These are phyloP conservation scores for Nectriaceae sp. DNA, from an alignment of 2,329 filamentous ascomycete genomes.

Conservation along the genomic window DNA sequence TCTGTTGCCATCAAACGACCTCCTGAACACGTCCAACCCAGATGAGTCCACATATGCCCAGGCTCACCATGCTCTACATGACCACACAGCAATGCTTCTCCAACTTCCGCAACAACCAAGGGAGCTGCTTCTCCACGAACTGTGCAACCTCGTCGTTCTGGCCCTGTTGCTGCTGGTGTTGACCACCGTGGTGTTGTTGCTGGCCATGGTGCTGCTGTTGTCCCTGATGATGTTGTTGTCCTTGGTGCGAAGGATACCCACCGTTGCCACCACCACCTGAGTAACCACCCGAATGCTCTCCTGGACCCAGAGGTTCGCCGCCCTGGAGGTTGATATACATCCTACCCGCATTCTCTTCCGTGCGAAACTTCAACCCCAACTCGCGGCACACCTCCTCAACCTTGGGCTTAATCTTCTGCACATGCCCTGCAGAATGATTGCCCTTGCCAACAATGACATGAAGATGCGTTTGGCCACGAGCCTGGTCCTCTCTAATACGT, in stretches of 20 bases:
- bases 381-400: constrained; percentile 86
- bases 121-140: constrained; percentile 61
- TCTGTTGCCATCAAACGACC: no score
- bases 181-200: constrained; percentile 35
- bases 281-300: constrained; percentile 39
- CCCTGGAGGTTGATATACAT: constrained; percentile 88
- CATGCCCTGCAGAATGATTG: constrained; percentile 77
- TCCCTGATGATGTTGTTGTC: constrained; percentile 36
- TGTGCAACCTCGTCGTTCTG: constrained; percentile 58
- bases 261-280: constrained; percentile 1
- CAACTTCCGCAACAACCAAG: constrained; percentile 63
- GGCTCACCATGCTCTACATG: constrained; percentile 72
- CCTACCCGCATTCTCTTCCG: constrained; percentile 85
- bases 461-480: constrained; percentile 75
- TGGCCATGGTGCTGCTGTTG: constrained; percentile 44
- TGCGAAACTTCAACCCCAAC: constrained; percentile 77
- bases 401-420: constrained; percentile 95
- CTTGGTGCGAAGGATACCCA: constrained; percentile 43
- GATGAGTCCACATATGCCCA: no score
- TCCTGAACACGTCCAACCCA: no score
- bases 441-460: constrained; percentile 97
- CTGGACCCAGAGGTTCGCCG: constrained; percentile 58
- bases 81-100: constrained; percentile 72
- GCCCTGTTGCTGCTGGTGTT: constrained; percentile 46
- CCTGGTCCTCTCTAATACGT: constrained; percentile 76